Conservation (phyloP, 108 stramenopile species). For the Fragilariopsis cylindrus region DNA sequence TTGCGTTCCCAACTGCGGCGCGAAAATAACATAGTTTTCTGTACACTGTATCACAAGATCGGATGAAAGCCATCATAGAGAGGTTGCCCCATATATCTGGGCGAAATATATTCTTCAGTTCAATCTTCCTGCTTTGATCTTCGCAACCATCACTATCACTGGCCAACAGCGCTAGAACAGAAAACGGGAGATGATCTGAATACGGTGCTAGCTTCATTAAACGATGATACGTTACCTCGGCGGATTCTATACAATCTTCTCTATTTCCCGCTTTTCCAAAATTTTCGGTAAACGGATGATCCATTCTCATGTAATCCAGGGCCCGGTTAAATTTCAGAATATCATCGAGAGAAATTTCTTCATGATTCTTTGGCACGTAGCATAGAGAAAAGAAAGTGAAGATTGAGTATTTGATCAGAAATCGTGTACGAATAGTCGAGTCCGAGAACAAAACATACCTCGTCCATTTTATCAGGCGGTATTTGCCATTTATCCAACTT, state of each 20-base stretch:
- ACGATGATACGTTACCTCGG: constrained; percentile 53
- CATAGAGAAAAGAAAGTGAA: not conserved
- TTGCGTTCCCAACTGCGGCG: constrained; percentile 54
- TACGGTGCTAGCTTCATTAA: constrained; percentile 42
- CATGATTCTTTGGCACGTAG: not conserved
- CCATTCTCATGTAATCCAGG: constrained; percentile 64
- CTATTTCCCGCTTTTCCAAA: constrained; percentile 66
- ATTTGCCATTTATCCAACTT: constrained; percentile 73
- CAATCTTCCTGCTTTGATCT: constrained; percentile 44
- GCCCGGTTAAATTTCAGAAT: constrained; percentile 71
- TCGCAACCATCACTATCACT: constrained; percentile 45
- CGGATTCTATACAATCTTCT: constrained; percentile 60
- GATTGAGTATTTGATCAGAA: not conserved
- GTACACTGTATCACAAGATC: constrained; percentile 56
- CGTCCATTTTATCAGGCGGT: constrained; percentile 63
- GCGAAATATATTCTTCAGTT: constrained; percentile 43
- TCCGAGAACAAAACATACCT: constrained; percentile 26
- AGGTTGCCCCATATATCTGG: constrained; percentile 44
- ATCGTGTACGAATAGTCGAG: not conserved
- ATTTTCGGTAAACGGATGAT: constrained; percentile 61
- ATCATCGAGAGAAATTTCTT: constrained; percentile 40
- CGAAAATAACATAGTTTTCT: constrained; percentile 53
- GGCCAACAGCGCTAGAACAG: constrained; percentile 38
- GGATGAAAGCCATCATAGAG: constrained; percentile 61
- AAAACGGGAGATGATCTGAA: constrained; percentile 34